Evolutionary conservation across 345 rosid genomes (phyloP).

Genomic region (Camelina neglecta): DNA sequence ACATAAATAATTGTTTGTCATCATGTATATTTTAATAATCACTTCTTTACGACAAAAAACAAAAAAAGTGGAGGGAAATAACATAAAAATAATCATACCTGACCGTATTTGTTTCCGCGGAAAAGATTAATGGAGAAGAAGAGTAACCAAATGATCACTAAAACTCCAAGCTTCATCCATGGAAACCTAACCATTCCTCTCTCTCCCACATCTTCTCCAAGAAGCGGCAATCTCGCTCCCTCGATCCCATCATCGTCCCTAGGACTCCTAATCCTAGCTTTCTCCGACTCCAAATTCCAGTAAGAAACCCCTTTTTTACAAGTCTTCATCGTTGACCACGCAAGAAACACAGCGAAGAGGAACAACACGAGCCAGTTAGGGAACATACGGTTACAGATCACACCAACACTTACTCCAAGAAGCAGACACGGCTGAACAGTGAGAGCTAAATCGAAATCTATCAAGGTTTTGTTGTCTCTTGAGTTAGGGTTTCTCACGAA

Average conservation of each 20-base stretch:
- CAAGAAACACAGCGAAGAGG: constrained; percentile 64
- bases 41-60: too few relatives aligned
- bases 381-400: constrained; percentile 62
- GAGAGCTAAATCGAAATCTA: constrained; percentile 69
- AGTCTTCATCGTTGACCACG: constrained; percentile 73
- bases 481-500: constrained; percentile 44
- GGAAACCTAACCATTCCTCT: constrained; percentile 46
- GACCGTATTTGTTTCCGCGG: constrained; percentile 62
- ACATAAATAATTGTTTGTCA: too few relatives aligned
- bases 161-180: constrained; percentile 66
- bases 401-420: constrained; percentile 78
- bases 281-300: constrained; percentile 67
- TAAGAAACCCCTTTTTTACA: constrained; percentile 53
- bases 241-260: constrained; percentile 41
- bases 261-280: constrained; percentile 25
- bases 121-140: constrained; percentile 63
- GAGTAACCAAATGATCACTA: constrained; percentile 63
- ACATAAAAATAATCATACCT: constrained; percentile 44
- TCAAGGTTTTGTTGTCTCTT: constrained; percentile 49
- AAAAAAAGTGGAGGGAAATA: too few relatives aligned
- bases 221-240: constrained; percentile 43
- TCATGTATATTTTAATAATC: too few relatives aligned
- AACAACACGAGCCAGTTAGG: constrained; percentile 75
- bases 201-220: constrained; percentile 13
- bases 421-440: constrained; percentile 74